Evolutionary conservation across 2,329 filamentous ascomycete species (phyloP).

Genomic region (Cytospora mali): DNA sequence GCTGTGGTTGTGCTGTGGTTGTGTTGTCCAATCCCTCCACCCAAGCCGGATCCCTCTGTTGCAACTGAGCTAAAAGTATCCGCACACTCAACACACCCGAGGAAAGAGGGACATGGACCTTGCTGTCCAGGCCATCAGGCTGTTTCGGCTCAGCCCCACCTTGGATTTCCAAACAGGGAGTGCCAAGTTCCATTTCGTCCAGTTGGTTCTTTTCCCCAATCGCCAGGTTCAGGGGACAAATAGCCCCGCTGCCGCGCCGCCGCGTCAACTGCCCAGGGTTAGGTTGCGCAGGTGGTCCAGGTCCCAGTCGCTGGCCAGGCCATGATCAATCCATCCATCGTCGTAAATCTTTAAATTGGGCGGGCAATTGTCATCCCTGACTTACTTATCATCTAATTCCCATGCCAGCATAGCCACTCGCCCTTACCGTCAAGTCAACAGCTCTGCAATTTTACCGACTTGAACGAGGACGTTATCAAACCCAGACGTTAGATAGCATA

Average conservation of each 20-base stretch:
- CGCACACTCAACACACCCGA: too few relatives aligned
- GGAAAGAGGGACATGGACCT: too few relatives aligned
- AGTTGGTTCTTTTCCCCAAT: slow-evolving; percentile 9
- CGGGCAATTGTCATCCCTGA: neutral
- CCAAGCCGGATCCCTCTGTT: too few relatives aligned
- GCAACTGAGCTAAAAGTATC: too few relatives aligned
- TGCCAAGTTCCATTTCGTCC: slow-evolving; percentile 18
- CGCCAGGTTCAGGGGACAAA: slow-evolving; percentile 4
- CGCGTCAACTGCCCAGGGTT: too few relatives aligned
- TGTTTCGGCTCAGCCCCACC: neutral
- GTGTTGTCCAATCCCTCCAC: neutral
- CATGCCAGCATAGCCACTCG: neutral
- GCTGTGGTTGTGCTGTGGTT: neutral
- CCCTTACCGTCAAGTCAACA: neutral
- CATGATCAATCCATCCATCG: neutral
- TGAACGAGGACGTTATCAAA: neutral
- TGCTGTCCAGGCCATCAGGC: neutral
- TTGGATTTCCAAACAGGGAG: slow-evolving; percentile 10
- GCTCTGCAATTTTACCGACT: neutral
- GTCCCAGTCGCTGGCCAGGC: too few relatives aligned
- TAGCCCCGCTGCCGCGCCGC: slow-evolving; percentile 17
- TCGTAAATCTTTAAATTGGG: neutral
- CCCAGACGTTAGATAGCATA: neutral
- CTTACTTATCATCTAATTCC: neutral
- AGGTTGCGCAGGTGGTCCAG: too few relatives aligned